These are phyloP conservation scores for Talaromyces amestolkiae DNA, from an alignment of 2,329 filamentous ascomycete species.

Conservation along the genomic window DNA sequence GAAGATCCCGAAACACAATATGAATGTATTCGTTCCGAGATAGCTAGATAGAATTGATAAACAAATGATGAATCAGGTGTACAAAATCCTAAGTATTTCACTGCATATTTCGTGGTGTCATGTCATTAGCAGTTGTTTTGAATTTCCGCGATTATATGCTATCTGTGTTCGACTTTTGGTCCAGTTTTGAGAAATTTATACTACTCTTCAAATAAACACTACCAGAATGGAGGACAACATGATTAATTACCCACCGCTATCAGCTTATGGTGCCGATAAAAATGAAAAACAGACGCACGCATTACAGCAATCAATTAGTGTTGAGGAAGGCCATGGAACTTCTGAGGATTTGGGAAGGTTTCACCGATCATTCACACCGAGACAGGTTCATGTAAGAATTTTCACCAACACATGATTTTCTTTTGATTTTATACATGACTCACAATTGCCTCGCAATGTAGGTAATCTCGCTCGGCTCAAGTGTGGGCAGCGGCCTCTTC, in stretches of 20 bases:
- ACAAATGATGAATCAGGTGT: background rate
- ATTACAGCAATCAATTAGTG: background rate
- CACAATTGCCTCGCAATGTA: background rate
- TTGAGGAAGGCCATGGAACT: background rate
- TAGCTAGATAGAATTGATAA: background rate
- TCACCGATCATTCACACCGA: background rate
- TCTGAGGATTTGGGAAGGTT: background rate
- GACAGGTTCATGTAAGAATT: background rate
- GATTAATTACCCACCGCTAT: background rate
- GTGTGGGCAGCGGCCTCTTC: background rate
- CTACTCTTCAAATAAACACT: background rate
- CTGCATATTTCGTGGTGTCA: background rate
- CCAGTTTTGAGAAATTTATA: background rate
- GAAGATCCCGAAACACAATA: background rate
- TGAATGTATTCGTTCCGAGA: background rate
- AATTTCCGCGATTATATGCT: background rate
- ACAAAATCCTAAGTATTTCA: background rate
- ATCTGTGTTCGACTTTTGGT: background rate
- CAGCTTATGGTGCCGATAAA: background rate
- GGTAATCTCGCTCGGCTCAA: background rate
- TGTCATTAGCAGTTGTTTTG: background rate
- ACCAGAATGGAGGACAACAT: background rate
- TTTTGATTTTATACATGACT: background rate
- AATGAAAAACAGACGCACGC: background rate
- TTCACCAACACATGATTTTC: background rate